phyloP scores from a whole-genome alignment of 768 basidiomycete species.

The Lentinula edodes region DNA sequence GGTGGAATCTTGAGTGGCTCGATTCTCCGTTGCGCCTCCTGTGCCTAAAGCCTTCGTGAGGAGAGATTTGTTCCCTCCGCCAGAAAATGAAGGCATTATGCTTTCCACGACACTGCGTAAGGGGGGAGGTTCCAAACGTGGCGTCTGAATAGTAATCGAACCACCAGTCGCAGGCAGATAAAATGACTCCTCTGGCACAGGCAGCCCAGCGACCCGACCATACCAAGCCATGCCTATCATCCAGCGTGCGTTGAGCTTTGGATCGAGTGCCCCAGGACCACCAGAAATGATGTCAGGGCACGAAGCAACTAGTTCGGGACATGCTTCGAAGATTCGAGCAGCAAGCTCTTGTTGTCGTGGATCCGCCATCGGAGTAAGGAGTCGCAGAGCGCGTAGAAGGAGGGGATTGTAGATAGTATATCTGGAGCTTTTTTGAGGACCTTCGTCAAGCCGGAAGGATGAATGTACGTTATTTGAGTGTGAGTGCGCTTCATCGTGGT shows the following conservation, averaged over 20 bases:
- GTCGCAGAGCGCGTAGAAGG: constrained; percentile 65
- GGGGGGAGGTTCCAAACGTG: constrained; percentile 67
- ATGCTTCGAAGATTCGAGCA: constrained; percentile 70
- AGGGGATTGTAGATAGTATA: constrained; percentile 57
- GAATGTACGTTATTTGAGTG: neutral
- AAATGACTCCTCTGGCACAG: constrained; percentile 63
- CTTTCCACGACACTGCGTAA: constrained; percentile 69
- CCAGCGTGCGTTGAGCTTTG: constrained; percentile 87
- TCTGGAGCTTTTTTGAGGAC: constrained; percentile 16
- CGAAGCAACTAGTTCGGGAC: constrained; percentile 84
- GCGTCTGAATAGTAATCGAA: constrained; percentile 14
- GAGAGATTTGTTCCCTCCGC: constrained; percentile 52
- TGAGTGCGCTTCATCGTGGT: constrained; percentile 14
- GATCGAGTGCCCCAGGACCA: constrained; percentile 70
- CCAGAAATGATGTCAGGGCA: constrained; percentile 30
- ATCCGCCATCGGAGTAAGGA: constrained; percentile 86
- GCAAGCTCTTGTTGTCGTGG: constrained; percentile 79
- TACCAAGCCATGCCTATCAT: constrained; percentile 84
- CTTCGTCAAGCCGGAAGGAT: constrained; percentile 18
- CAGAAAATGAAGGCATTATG: constrained; percentile 60
- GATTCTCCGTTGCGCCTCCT: neutral
- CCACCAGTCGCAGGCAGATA: neutral
- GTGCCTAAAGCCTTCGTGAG: constrained; percentile 76
- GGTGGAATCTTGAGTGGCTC: neutral
- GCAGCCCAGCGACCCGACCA: constrained; percentile 70